These are phyloP conservation scores for Dimargaris xerosporica DNA, from an alignment of 192 early-diverging fungal species.

Conservation along the genomic window DNA sequence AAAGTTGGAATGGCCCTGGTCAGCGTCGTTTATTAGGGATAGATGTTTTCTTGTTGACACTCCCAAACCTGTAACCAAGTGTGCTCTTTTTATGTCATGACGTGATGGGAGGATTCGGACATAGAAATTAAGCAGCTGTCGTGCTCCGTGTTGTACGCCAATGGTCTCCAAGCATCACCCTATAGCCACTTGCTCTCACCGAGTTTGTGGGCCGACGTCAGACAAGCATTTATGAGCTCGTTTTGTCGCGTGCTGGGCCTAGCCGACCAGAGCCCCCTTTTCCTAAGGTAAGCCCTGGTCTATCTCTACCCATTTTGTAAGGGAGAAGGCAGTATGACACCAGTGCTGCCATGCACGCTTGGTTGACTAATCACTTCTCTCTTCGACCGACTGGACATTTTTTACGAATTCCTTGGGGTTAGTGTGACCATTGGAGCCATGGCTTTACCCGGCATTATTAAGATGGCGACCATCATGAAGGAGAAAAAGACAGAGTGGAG, in stretches of 20 bases:
- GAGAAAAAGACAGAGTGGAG: conserved; percentile 80
- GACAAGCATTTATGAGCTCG: conserved; percentile 53
- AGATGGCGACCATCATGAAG: conserved; percentile 80
- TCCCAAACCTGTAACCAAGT: no score
- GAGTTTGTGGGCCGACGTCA: conserved; percentile 33
- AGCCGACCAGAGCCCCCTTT: conserved; percentile 56
- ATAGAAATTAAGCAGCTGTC: conserved; percentile 41
- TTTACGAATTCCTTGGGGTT: conserved; percentile 21
- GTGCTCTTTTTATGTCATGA: no score
- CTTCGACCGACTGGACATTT: no score
- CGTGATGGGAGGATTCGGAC: no score
- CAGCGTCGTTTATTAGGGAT: no score
- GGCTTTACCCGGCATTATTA: conserved; percentile 83
- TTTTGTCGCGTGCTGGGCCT: conserved; percentile 64
- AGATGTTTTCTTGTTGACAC: no score
- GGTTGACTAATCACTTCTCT: no score
- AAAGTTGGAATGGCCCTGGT: no score
- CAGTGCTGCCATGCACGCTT: no score
- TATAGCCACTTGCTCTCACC: conserved; percentile 37
- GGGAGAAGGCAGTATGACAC: conserved; percentile 18
- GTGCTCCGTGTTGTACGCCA: conserved; percentile 29
- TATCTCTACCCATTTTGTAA: conserved; percentile 18
- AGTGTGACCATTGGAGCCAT: conserved; percentile 64
- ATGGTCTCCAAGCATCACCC: conserved; percentile 27
- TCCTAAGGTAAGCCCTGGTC: conserved; percentile 28